Conservation (phyloP, 2,329 filamentous ascomycete genomes). For the Neofusicoccum laricinum region DNA sequence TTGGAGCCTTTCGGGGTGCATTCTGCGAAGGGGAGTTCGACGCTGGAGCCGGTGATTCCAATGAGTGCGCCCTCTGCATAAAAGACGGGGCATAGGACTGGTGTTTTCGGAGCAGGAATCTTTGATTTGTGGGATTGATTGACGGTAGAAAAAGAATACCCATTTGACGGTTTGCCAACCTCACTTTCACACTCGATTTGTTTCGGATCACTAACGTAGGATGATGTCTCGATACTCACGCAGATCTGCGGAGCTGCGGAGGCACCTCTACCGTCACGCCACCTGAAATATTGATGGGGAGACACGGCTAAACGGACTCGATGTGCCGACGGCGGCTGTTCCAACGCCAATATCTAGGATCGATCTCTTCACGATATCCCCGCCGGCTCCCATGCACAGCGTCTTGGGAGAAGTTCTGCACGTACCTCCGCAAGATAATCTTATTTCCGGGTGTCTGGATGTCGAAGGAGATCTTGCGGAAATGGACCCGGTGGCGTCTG, state of each 20-base stretch:
- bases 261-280: background rate
- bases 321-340: background rate
- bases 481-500: background rate
- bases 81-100: background rate
- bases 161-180: background rate
- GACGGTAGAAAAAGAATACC: slow-evolving; percentile 6
- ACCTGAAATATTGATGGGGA: background rate
- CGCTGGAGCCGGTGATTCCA: background rate
- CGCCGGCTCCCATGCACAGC: background rate
- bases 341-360: background rate
- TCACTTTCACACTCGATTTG: background rate
- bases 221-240: background rate
- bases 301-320: background rate
- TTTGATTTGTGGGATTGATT: background rate
- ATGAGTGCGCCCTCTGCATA: background rate
- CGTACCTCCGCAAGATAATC: background rate
- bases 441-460: background rate
- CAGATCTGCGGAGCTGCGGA: background rate
- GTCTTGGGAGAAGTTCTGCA: background rate
- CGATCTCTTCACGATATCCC: background rate
- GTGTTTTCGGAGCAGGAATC: background rate
- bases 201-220: background rate
- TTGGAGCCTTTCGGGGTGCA: background rate
- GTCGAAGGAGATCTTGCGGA: background rate
- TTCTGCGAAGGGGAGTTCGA: background rate